Base-by-base conservation (phyloP, 1,284 basidiomycete species). In the Pulveroboletus sp. region DNA sequence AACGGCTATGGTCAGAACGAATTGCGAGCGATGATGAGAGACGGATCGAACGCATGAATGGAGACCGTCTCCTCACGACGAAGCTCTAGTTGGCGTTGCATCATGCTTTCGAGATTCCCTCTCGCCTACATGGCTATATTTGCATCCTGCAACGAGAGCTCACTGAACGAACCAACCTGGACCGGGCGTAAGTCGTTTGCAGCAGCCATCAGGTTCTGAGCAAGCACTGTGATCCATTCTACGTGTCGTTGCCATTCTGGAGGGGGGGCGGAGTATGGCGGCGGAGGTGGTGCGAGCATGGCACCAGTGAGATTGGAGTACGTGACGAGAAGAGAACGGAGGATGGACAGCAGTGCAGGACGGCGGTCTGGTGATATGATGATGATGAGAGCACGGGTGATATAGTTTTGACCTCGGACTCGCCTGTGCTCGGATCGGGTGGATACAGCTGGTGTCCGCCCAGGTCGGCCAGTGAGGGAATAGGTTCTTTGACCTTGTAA, bases 181-280 rank as follows among this genome's bases (percentile, higher is more conserved):
- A 91, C 86, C 4, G 89, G 89, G n/a, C 89, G 82, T 54, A 91
- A 72, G 64, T 92, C 89, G 62, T 91, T 91, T 31, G 87, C 88
- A 25, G 89, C 87, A 9, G 87, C 89, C 86, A 91, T 89, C 40
- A 91, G 75, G 69, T 92, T 91, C 68, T 89, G 87, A n/a, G 82
- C 81, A 53, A 91, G 79, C 2, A 87, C 75, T 18, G 78, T 83
- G 47, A 91, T 86, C 89, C 89, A 92, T 66, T 89, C 86, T 5
- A 87, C 76, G 50, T 86, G 81, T 49, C 80, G 75, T 56, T 83
- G 80, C 89, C 89, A 91, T 60, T 88, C 87, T 17, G 87, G 85
- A 35, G 78, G 75, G 22, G 71, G 72, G n/a, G 73, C 71, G 12
- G 79, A 71, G 31, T 76, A 65, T 11, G 75, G 70, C 5, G 80